Conservation (phyloP, 1,284 basidiomycete genomes). For the Cryptococcus sp. region DNA sequence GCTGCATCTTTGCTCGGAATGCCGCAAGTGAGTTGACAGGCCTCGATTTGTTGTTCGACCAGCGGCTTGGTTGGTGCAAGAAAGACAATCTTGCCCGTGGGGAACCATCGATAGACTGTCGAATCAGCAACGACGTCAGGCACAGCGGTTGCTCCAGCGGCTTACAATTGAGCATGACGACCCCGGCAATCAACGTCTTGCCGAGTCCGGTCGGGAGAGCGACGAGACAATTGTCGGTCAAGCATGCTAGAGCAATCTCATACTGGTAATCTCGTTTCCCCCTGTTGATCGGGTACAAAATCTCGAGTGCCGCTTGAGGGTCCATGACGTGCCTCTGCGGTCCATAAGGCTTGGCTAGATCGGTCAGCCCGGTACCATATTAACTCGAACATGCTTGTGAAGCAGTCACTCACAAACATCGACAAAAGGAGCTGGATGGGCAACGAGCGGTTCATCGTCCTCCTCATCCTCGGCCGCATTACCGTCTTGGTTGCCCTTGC, state of each 20-base stretch:
- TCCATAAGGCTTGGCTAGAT: constrained; percentile 30
- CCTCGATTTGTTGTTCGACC: constrained; percentile 89
- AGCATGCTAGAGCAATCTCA: constrained; percentile 80
- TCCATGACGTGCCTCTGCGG: constrained; percentile 76
- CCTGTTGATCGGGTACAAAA: constrained; percentile 88
- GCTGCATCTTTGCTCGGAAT: constrained; percentile 82
- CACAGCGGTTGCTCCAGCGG: constrained; percentile 11
- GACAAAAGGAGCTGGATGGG: constrained; percentile 70
- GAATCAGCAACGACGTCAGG: neutral
- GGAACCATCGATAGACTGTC: constrained; percentile 86
- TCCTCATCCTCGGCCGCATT: constrained; percentile 46
- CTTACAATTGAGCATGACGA: constrained; percentile 90
- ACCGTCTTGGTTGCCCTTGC: constrained; percentile 16
- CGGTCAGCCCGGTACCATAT: neutral
- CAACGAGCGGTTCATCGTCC: constrained; percentile 62
- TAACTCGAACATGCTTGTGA: neutral
- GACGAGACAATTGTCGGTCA: constrained; percentile 92
- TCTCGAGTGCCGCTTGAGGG: constrained; percentile 70
- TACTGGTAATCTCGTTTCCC: constrained; percentile 90
- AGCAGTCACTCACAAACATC: constrained; percentile 34
- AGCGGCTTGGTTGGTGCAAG: constrained; percentile 93
- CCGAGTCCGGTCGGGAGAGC: constrained; percentile 93
- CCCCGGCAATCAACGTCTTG: constrained; percentile 97
- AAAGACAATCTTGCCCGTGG: constrained; percentile 88
- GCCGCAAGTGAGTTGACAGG: constrained; percentile 89